Conservation (phyloP, 805 yeast genomes). For the Yarrowia bubula region DNA sequence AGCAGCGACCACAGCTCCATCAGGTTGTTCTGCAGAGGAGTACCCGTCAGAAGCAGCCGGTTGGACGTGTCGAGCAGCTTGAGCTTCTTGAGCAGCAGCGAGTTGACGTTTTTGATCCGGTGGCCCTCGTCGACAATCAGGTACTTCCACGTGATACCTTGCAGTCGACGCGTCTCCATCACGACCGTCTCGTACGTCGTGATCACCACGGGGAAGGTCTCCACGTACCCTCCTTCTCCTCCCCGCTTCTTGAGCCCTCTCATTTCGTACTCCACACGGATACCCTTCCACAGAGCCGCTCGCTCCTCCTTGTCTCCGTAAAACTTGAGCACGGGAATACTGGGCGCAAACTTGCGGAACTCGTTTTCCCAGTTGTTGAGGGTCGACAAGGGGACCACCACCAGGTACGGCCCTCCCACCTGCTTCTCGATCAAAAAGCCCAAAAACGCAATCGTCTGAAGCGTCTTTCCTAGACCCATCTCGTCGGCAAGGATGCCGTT, state of each 20-base stretch:
- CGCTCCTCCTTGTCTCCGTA: conserved; percentile 64
- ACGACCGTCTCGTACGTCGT: conserved; percentile 82
- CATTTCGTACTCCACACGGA: background rate
- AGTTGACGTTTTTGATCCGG: conserved; percentile 79
- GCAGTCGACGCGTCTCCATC: conserved; percentile 59
- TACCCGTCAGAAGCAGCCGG: conserved; percentile 84
- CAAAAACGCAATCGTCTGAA: conserved; percentile 81
- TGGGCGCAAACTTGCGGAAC: conserved; percentile 69
- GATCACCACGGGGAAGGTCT: conserved; percentile 53
- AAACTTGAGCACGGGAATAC: conserved; percentile 56
- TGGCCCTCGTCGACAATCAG: conserved; percentile 96
- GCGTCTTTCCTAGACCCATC: conserved; percentile 95
- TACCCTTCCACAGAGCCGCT: conserved; percentile 36
- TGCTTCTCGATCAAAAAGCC: conserved; percentile 74
- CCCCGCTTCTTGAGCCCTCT: conserved; percentile 25
- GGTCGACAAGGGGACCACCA: conserved; percentile 93
- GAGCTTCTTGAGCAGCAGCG: conserved; percentile 67
- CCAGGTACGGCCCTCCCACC: conserved; percentile 91
- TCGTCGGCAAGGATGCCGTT: conserved; percentile 97
- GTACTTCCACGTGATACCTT: conserved; percentile 67
- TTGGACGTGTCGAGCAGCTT: conserved; percentile 61
- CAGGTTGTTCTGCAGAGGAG: conserved; percentile 90
- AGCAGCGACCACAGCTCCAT: conserved; percentile 89
- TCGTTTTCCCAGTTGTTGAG: conserved; percentile 83
- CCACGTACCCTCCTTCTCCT: conserved; percentile 31